Evolutionary conservation across 2,329 filamentous ascomycete species (phyloP).

Genomic region (Beauveria sp.): DNA sequence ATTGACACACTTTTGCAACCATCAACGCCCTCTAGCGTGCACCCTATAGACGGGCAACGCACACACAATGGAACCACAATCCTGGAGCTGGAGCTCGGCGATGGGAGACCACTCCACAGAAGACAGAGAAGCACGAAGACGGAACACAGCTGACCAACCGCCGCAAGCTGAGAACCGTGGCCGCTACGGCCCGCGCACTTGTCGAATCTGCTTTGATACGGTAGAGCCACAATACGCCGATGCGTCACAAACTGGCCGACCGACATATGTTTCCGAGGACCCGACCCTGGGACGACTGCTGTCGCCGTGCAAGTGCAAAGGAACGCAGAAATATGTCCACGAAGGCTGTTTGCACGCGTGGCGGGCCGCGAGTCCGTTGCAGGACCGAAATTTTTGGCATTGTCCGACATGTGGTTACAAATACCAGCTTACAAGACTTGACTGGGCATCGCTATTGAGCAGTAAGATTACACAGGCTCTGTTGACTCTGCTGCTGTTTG

Average conservation of each 20-base stretch:
- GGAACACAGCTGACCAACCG: not conserved
- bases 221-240: conserved; percentile 42
- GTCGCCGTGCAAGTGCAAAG: conserved; percentile 88
- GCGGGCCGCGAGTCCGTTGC: conserved; percentile 63
- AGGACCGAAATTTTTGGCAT: conserved; percentile 68
- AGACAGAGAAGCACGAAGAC: conserved; percentile 4
- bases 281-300: conserved; percentile 69
- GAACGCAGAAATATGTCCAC: conserved; percentile 88
- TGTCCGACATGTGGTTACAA: conserved; percentile 83
- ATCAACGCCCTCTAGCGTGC: not conserved
- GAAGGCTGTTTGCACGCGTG: conserved; percentile 81
- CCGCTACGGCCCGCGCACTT: conserved; percentile 65
- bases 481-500: conserved; percentile 65
- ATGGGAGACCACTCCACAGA: not conserved
- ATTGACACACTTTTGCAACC: not conserved
- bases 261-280: conserved; percentile 65
- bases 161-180: conserved; percentile 12
- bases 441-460: conserved; percentile 63
- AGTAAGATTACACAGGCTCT: conserved; percentile 58
- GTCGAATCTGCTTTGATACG: conserved; percentile 81
- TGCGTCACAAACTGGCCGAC: conserved; percentile 25
- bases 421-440: conserved; percentile 71
- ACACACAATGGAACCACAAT: conserved; percentile 1
- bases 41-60: not conserved
- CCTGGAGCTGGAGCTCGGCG: conserved; percentile 10